Conservation (phyloP, 148 eudicot species). For the Beta vulgaris region DNA sequence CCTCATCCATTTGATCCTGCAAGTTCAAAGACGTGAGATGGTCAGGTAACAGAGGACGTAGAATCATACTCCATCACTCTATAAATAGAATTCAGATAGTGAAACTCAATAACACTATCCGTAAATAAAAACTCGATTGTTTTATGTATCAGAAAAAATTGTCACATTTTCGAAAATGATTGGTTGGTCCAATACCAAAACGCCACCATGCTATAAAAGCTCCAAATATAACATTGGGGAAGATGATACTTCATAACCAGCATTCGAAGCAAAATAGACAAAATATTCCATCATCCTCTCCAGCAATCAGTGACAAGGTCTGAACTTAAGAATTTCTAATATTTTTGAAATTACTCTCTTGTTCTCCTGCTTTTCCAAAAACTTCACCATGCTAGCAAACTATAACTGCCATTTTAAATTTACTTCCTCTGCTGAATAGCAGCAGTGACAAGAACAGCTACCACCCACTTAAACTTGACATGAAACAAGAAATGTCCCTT, state of each 20-base stretch:
- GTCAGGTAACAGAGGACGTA: neutral
- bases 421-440: neutral
- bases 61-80: neutral
- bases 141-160: no score
- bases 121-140: no score
- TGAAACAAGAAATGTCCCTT: neutral
- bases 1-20: conserved; percentile 57
- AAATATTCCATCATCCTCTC: no score
- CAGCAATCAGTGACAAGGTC: no score
- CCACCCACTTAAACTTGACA: neutral
- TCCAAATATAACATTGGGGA: no score
- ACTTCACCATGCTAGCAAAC: neutral
- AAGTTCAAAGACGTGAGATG: conserved; percentile 3
- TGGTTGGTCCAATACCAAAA: no score
- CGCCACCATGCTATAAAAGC: no score
- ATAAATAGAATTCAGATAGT: neutral
- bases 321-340: no score
- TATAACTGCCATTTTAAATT: neutral
- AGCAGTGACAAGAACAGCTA: neutral
- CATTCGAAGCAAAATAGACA: no score
- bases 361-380: neutral
- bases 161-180: no score
- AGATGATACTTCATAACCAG: no score
- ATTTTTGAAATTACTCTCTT: neutral
- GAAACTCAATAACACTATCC: no score